Base-by-base conservation (phyloP, 805 yeast genomes). In the Yarrowia sp. region DNA sequence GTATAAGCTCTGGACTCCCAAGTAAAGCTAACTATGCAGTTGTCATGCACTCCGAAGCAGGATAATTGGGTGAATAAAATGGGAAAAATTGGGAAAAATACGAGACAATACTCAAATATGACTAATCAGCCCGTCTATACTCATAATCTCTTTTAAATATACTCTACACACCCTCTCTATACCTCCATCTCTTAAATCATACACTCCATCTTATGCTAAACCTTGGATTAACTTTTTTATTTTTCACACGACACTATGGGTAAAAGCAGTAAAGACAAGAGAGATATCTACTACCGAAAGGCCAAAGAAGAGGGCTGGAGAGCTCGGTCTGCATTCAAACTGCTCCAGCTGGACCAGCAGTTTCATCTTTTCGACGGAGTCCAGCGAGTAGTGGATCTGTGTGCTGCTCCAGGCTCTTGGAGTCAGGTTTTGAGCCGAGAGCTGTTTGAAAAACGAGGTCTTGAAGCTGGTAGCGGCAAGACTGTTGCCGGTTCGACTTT, bases 361-460 rank as follows among this genome's bases (percentile, higher is more conserved):
- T 95, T 93, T 74, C 87, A 89, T 67, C 82, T 92, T 38, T 84
- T 95, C 65, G 80, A 81, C 64, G 88, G 85, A 43, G 85, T 92
- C 36, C 81, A 80, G 48, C 79, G 97, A 70, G 98, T 95, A 4
- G 99, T 95, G 5, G 99, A 95, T 76, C 80, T 95, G 32, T 95
- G 99, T 81, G 99, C 99, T 38, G 99, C 98, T 4, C 98, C 98
- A 0, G 97, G 98, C 0, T 92, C 98, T 3, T 95, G 99, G 99
- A 89, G 96, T 1, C 99, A 95, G 74, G 99, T 95, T 0, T 81
- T 95, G 14, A 87, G 95, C 33, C 77, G 90, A 69, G 86, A 87
- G 71, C 68, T 59, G 69, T 58, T 58, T 33, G 41, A 30, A 7
- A 58, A 58, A 21, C 61, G 61, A 8, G 46, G 46, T 8, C 9